These are phyloP conservation scores for Ramularia collo-cygni DNA, from an alignment of 2,329 filamentous ascomycete genomes.

Conservation along the genomic window DNA sequence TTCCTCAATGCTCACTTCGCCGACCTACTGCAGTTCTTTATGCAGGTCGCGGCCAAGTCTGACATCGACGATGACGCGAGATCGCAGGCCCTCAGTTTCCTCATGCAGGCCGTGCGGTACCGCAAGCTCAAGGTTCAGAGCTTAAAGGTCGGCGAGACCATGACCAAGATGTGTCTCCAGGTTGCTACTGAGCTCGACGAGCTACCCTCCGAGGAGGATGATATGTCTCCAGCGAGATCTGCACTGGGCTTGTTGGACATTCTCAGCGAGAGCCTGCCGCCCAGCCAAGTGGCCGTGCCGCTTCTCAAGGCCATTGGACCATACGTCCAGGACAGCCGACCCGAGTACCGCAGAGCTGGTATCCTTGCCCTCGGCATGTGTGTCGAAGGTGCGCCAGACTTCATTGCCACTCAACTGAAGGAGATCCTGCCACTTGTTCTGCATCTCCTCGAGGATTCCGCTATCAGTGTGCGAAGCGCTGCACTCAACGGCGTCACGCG, in stretches of 20 bases:
- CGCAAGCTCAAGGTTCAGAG: slow-evolving; percentile 93
- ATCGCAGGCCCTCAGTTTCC: slow-evolving; percentile 84
- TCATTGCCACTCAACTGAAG: slow-evolving; percentile 86
- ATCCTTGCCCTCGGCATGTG: slow-evolving; percentile 89
- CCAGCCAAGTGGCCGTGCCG: slow-evolving; percentile 88
- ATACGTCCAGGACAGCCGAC: slow-evolving; percentile 68
- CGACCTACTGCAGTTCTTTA: slow-evolving; percentile 89
- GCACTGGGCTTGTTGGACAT: slow-evolving; percentile 85
- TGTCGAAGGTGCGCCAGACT: slow-evolving; percentile 94
- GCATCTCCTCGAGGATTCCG: slow-evolving; percentile 74
- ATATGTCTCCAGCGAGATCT: slow-evolving; percentile 75
- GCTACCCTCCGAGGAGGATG: slow-evolving; percentile 65
- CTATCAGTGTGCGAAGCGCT: slow-evolving; percentile 76
- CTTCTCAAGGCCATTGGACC: slow-evolving; percentile 78
- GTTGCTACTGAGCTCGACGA: slow-evolving; percentile 85
- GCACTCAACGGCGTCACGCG: slow-evolving; percentile 82
- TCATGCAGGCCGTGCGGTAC: slow-evolving; percentile 87
- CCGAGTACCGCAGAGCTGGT: slow-evolving; percentile 79
- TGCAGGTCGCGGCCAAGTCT: slow-evolving; percentile 71
- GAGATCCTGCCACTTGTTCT: slow-evolving; percentile 80
- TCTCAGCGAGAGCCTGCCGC: slow-evolving; percentile 78
- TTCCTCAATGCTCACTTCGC: slow-evolving; percentile 80
- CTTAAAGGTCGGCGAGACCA: slow-evolving; percentile 75
- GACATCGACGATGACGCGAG: slow-evolving; percentile 77
- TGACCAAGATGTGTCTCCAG: slow-evolving; percentile 81